Evolutionary conservation across 2,329 filamentous ascomycete genomes (phyloP).

Genomic region (Xylogone sp.): DNA sequence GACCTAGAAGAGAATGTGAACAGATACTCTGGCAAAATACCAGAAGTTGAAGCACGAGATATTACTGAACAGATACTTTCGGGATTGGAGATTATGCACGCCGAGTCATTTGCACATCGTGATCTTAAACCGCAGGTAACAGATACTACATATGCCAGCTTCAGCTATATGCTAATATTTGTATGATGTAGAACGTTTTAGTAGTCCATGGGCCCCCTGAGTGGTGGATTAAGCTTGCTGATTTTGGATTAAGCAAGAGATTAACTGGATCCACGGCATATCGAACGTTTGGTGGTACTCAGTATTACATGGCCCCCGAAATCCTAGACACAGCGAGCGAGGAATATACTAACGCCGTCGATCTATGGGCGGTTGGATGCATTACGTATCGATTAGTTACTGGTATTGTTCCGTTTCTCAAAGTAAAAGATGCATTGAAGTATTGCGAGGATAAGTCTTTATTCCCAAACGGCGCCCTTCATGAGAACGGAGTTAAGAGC

Average conservation of each 20-base stretch:
- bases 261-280: neutral
- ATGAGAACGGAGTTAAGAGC: neutral
- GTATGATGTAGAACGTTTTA: neutral
- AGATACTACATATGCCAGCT: neutral
- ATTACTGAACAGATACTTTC: slow-evolving; percentile 11
- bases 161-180: neutral
- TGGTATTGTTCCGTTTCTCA: slow-evolving; percentile 8
- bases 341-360: slow-evolving; percentile 8
- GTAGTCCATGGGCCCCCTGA: neutral
- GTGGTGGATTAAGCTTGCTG: slow-evolving; percentile 12
- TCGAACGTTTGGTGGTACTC: slow-evolving; percentile 5
- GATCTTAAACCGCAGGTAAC: slow-evolving; percentile 15
- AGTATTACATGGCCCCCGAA: slow-evolving; percentile 11
- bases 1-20: slow-evolving; percentile 6
- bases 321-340: neutral
- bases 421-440: neutral
- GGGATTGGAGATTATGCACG: slow-evolving; percentile 15
- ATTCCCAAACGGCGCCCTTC: neutral
- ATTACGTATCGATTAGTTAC: slow-evolving; percentile 7
- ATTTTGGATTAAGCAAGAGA: slow-evolving; percentile 15
- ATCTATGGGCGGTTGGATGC: slow-evolving; percentile 16
- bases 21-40: neutral
- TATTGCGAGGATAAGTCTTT: slow-evolving; percentile 3
- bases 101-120: slow-evolving; percentile 12
- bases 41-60: slow-evolving; percentile 4